Evolutionary conservation across 441 rosid species (phyloP).

Genomic region (Aleurites moluccanus): DNA sequence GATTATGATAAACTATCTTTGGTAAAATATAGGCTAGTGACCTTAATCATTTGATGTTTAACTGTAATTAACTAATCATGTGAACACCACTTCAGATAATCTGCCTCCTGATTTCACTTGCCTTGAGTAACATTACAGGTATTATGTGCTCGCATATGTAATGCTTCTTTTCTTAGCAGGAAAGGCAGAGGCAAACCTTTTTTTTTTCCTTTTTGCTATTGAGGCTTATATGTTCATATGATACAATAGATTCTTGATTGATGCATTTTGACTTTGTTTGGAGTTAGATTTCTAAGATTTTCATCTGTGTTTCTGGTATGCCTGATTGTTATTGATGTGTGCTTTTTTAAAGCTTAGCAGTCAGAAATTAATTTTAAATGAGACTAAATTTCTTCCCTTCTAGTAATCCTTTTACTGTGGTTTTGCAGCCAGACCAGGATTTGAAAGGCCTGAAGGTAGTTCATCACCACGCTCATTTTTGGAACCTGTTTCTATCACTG

Average conservation of each 20-base stretch:
- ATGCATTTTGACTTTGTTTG: neutral
- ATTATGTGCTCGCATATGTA: neutral
- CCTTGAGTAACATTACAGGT: neutral
- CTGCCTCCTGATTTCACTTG: neutral
- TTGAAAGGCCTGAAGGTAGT: slow-evolving; percentile 44
- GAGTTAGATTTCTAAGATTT: neutral
- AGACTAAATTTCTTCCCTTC: neutral
- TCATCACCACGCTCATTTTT: slow-evolving; percentile 46
- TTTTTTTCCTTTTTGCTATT: neutral
- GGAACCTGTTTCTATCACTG: slow-evolving; percentile 67
- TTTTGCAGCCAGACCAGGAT: slow-evolving; percentile 81
- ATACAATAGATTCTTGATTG: neutral
- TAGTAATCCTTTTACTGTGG: neutral
- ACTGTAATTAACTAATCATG: neutral
- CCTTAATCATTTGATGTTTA: neutral
- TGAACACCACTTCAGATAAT: neutral
- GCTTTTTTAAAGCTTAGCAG: neutral
- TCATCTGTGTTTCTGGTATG: neutral
- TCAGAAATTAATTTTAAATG: neutral
- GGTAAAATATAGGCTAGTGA: neutral
- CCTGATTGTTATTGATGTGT: neutral
- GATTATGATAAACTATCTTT: neutral
- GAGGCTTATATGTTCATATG: neutral
- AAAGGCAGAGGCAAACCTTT: neutral
- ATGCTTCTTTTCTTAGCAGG: neutral